Percentiles rank a stretch among this genome's conserved stretches.
phyloP scores from a whole-genome alignment of 2,329 filamentous ascomycete genomes.

The Claviceps quebecensis region DNA sequence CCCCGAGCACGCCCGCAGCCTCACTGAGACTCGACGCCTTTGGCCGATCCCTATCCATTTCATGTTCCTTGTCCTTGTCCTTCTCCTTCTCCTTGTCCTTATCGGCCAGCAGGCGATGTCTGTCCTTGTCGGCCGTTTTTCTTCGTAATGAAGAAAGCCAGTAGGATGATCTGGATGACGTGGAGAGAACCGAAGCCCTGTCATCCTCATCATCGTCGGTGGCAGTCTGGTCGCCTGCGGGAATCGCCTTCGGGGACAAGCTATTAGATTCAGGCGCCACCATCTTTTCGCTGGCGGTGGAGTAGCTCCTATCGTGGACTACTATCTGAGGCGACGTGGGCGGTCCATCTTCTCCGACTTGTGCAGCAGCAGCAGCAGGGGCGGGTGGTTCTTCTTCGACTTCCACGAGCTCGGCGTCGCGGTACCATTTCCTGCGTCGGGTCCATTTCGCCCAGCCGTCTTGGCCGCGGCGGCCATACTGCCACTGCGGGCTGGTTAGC shows the following conservation, averaged over 20 bases:
- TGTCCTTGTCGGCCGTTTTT: constrained; percentile 24
- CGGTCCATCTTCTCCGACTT: constrained; percentile 25
- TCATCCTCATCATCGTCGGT: constrained; percentile 27
- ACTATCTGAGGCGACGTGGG: constrained; percentile 9
- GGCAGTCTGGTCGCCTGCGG: constrained; percentile 11
- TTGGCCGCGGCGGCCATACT: constrained; percentile 65
- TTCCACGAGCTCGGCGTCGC: constrained; percentile 90
- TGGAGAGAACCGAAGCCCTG: constrained; percentile 31
- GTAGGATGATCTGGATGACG: constrained; percentile 33
- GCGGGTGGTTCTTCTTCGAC: constrained; percentile 22
- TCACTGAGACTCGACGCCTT: constrained; percentile 29
- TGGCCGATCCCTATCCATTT: constrained; percentile 15
- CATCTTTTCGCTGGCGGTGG: constrained; percentile 24
- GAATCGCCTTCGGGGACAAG: not conserved
- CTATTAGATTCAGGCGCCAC: constrained; percentile 3
- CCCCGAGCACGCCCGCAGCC: constrained; percentile 22
- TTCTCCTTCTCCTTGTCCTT: constrained; percentile 5
- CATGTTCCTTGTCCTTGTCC: too few relatives aligned
- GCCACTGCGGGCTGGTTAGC: constrained; percentile 48
- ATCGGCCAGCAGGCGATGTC: constrained; percentile 15
- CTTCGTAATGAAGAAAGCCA: constrained; percentile 26
- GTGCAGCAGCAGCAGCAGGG: constrained; percentile 4
- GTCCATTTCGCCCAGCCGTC: constrained; percentile 96
- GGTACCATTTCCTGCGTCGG: constrained; percentile 84
- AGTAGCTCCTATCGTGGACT: constrained; percentile 17